phyloP scores from a whole-genome alignment of 441 rosid species.

The Croton laevigatus region DNA sequence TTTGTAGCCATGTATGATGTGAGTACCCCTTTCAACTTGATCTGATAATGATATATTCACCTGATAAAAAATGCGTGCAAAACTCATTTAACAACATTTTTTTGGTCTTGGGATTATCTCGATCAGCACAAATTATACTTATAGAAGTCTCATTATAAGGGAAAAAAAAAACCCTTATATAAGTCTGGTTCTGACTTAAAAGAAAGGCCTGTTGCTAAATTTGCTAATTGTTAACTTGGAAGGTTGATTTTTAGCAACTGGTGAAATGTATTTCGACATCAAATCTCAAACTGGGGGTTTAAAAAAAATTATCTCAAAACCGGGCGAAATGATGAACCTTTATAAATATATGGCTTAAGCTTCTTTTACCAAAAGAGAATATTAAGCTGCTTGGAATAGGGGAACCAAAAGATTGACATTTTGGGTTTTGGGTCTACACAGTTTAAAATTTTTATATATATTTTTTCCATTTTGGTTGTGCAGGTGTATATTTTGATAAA shows the following conservation, averaged over 20 bases:
- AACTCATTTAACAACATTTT: not conserved
- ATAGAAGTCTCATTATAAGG: too few relatives aligned
- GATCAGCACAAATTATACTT: too few relatives aligned
- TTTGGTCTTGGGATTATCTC: too few relatives aligned
- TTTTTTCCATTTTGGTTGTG: slow-evolving; percentile 13
- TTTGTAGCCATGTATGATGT: slow-evolving; percentile 13
- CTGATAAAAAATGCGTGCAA: not conserved
- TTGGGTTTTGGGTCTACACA: not conserved
- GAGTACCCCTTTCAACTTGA: slow-evolving; percentile 15
- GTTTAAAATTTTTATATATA: not conserved
- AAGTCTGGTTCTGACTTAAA: not conserved
- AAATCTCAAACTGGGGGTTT: not conserved
- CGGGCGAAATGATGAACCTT: not conserved
- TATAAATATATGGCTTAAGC: not conserved
- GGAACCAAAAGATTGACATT: not conserved
- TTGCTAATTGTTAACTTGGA: not conserved
- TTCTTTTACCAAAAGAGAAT: too few relatives aligned
- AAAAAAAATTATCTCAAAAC: not conserved
- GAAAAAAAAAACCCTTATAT: too few relatives aligned
- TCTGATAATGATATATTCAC: not conserved
- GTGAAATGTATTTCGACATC: too few relatives aligned
- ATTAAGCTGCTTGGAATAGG: not conserved
- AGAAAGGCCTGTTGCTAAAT: not conserved
- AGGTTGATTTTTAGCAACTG: not conserved
- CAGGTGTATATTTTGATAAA: slow-evolving; percentile 39